Base-by-base conservation (phyloP, 495 filamentous ascomycete genomes). In the Amniculicola lignicola region DNA sequence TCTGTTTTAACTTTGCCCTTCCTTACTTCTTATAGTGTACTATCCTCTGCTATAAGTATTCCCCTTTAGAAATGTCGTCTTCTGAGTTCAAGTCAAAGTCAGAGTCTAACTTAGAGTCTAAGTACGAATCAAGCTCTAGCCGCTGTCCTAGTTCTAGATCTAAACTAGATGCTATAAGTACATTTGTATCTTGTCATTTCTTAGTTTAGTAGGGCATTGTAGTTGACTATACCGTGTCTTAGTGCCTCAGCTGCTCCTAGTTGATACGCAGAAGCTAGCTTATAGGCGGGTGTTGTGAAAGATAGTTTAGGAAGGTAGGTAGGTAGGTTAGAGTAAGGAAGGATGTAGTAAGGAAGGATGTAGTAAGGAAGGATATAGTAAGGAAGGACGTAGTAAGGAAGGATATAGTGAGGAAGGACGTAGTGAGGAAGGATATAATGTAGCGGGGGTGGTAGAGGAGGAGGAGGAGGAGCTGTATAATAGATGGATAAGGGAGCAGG, bases 111-210 rank as follows among this genome's bases (percentile, higher is more conserved):
- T n/a, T n/a, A n/a, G n/a, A n/a, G n/a, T n/a, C n/a, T n/a, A n/a
- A n/a, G n/a, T 16, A 16, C 9, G 7, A 21, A 16, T 16, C 18
- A 41, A 41, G 12, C 7, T 9, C 7, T 7, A 9, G 11, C 38
- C 7, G 7, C 16, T 41, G 38, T 41, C 9, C 38, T 41, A 41
- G 9, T 41, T 41, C 38, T 41, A 9, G 9, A 9, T 7, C 38
- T 16, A 41, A 16, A 16, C 38, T 16, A n/a, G 9, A 35, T 41
- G 73, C 36, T 68, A 72, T 22, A 74, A 74, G 54, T 53, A 56
- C 43, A 63, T 51, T 1, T 25, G 51, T 12, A 74, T 76, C 37
- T 67, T 70, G 52, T 31, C 66, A 40, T 10, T 39, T 6, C n/a
- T 75, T n/a, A 45, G 54, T 10, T 47, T 16, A 2, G 50, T 25